Conservation (phyloP, 2,329 filamentous ascomycete genomes). For the Daldinia sp. region DNA sequence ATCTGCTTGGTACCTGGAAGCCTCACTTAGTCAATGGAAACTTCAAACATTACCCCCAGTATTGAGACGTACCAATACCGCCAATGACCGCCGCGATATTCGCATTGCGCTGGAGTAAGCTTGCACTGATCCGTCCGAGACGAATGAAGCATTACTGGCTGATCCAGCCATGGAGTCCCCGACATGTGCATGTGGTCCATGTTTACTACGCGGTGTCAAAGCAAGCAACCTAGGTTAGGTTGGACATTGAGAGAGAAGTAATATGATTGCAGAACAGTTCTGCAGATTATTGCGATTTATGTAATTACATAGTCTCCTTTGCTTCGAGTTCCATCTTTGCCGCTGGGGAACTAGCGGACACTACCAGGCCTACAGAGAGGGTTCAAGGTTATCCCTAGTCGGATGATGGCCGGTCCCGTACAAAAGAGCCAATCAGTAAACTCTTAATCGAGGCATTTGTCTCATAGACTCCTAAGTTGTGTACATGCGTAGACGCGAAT, state of each 20-base stretch:
- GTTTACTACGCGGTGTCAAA: not conserved
- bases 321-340: not conserved
- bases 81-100: conserved; percentile 56
- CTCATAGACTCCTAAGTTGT: not conserved
- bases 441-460: conserved; percentile 11
- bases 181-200: conserved; percentile 30
- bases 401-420: conserved; percentile 5
- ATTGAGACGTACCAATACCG: conserved; percentile 53
- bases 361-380: not conserved
- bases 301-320: not conserved
- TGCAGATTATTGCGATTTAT: not conserved
- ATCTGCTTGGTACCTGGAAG: conserved; percentile 61
- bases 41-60: not conserved
- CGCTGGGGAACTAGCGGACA: not conserved
- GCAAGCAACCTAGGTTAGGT: not conserved
- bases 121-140: conserved; percentile 47
- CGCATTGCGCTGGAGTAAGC: conserved; percentile 54
- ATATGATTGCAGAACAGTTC: not conserved
- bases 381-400: conserved; percentile 16
- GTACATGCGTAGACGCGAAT: not conserved
- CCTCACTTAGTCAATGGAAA: conserved; percentile 1
- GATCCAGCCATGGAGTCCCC: conserved; percentile 50
- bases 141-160: conserved; percentile 53
- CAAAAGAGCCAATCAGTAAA: conserved; percentile 21
- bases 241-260: not conserved